Base-by-base conservation (phyloP, 495 filamentous ascomycete species). In the Aspergillus wentii region DNA sequence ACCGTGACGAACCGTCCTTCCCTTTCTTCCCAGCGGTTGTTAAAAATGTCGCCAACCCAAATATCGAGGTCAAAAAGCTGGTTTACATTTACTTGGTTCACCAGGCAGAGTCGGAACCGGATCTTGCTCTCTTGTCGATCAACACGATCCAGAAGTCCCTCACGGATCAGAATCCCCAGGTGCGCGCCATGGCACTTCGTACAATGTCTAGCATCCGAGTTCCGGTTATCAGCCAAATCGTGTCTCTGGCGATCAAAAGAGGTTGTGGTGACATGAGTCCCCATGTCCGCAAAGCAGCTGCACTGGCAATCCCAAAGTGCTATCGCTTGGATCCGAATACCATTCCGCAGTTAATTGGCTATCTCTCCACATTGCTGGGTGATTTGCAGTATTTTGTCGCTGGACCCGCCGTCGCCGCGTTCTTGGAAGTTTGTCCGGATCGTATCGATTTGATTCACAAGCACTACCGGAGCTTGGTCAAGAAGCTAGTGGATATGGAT, bases 81-180 rank as follows among this genome's bases (percentile, higher is more conserved):
- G 92, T 98, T 40, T 96, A 97, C 71, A 94, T 95, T 56, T 96
- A 94, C 60, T 80, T 98, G 41, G 81, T 96, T 43, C 85, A 89
- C 54, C 88, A 97, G 77, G 91, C 92, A 52, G 92, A 96, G 57
- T 77, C 84, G 28, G 91, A 95, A 48, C 92, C 91, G 23, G 92
- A 98, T 59, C 83, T 95, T 19, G 90, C 94, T 31, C 75, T 98
- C 8, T 74, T 98, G 14, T 94, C 90, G 27, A 96, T 98, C 71
- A 98, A 98, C 62, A 91, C 91, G 9, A 96, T 98, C 48, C 92
- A 97, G 57, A 96, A 95, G 60, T 91, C 91, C 16, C 76, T 98
- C 27, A 92, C 88, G 10, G 92, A 96, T 62, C 70, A 81, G 36
- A 95, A 88, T 57, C 88, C 91, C 5, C 84, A 94, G 52, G 79